Base-by-base conservation (phyloP, 441 rosid genomes). In the Pelargonium exstipulatum region DNA sequence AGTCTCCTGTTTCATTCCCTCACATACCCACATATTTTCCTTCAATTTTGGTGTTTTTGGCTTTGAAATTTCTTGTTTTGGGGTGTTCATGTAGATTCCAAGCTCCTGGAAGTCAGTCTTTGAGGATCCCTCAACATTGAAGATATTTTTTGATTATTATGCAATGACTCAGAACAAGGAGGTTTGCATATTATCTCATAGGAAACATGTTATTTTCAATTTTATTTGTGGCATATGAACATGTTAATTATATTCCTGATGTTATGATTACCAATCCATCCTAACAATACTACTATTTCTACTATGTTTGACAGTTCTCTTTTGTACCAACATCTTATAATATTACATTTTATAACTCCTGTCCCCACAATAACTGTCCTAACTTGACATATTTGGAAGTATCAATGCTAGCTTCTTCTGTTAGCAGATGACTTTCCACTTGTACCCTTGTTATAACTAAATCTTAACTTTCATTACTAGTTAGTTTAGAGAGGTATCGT, bases 81-180 rank as follows among this genome's bases (percentile, higher is more conserved):
- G 49, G 12, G 60, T 16, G 26, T 40, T 16, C 22, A 12, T 57
- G 18, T 37, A 77, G 80, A 73, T 73, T 67, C 80, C 80, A 14
- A 35, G 61, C 13, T 62, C 70, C 64, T 77, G 77, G 80, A 77
- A 69, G 65, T 48, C 68, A 46, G 58, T 73, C 53, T 37, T 77
- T 40, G 77, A 77, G 65, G 80, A 77, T 63, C 69, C 74, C 24
- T 66, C 77, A 49, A 77, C 80, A 14, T 64, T 77, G 62, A 71
- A 77, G 72, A 69, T 51, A 37, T 77, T 73, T 55, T 77, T 77
- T 55, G 72, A 77, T 67, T 77, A 77, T 53, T 77, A 77, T 65
- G 63, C 71, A 55, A 61, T 73, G 32, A 75, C 74, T 48, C 71
- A 62, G 32, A 51, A 66, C 51, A 77, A 77, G 67, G 77, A 77